Evolutionary conservation across 2,329 filamentous ascomycete genomes (phyloP), one percentile per base, ranked within the genome.

Genomic region (Phyllosticta citribraziliensis): DNA sequence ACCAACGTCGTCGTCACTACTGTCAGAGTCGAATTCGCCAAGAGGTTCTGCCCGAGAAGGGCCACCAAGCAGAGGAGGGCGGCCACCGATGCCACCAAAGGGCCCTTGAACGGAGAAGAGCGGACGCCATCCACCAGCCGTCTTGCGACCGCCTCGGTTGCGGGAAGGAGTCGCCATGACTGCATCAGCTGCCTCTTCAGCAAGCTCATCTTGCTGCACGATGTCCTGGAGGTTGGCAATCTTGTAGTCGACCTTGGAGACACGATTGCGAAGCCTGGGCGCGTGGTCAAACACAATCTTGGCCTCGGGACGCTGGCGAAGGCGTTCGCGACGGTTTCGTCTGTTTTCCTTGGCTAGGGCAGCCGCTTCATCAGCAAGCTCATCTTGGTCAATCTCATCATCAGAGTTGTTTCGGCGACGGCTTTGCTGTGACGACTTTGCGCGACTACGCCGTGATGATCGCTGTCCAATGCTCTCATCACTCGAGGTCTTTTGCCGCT

Each of bases 31-130:
- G 12, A 52, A 17, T 6, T 60, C 58, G 10, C 35, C 58, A 27
- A 58, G 56, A 35, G 35, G n/a, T 12, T 60, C 52, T 10, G 40
- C 84, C 22, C 88, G 88, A 52, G 84, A 89, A 5, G 88, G 87
- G 1, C 89, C 90, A 63, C 80, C 85, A 60, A 93, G 82, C 12
- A 94, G 79, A 17, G 90, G 84, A 33, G 86, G 82, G 52, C 82
- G 82, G 40, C 89, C 89, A 52, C 87, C 85, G 54, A 88, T 89
- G 52, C 94, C 91, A 62, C 91, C 94, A 73, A 99, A 97, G 2
- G 94, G 94, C 9, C 94, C 94, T 70, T 88, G 90, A 0, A 91
- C 96, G 22, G 91, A 91, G 74, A 96, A 93, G 33, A 97, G 80
- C 62, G 83, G 89, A 56, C 91, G 88, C 70, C 93, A 90, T 47